Evolutionary conservation across 306 rosid species (phyloP), one percentile per base, ranked within the genome.

Genomic region (Medicago arabica): DNA sequence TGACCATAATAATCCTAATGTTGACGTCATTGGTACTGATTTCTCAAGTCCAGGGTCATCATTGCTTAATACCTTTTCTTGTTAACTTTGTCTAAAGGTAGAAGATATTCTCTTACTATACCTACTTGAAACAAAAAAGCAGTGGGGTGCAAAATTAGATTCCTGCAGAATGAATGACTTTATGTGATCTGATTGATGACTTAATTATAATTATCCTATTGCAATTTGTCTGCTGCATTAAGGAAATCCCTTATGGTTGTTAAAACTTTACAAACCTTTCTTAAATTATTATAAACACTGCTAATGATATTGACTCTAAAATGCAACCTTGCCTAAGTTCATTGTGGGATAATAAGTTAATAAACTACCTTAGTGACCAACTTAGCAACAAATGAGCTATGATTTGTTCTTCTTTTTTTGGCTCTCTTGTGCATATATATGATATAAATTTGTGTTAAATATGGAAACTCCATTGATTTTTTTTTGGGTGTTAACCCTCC

Each of bases 21-120:
- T 31, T 72, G 19, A 69, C 80, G 83, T 74, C 80, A 79, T 79
- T 41, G 71, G 34, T 39, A 78, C 18, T 80, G 76, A 53, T 79
- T 81, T 38, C 71, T 77, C 84, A 84, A 75, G 77, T 83, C 72
- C 51, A 69, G 23, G 31, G 61, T 71, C 81, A 87, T 89, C 81
- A 87, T 87, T 84, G 78, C 83, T 61, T 61, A 23, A 40, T 73
- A 70, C 54, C 61, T 72, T 84, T 81, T 64, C 7, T 60, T 40
- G 79, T 57, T 28, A 67, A 79, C 82, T 84, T 88, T 88, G 81
- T 77, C 83, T 50, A 86, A 84, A 83, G 89, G 82, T 47, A 59
- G 53, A 72, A 82, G 83, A 86, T 87, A 88, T 86, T 88, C 90
- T 86, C 76, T 70, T 75, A n/a, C 21, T 13, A 25, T 41, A 16